Conservation (phyloP, 75 land plant genomes). For the Azolla pinnata region DNA sequence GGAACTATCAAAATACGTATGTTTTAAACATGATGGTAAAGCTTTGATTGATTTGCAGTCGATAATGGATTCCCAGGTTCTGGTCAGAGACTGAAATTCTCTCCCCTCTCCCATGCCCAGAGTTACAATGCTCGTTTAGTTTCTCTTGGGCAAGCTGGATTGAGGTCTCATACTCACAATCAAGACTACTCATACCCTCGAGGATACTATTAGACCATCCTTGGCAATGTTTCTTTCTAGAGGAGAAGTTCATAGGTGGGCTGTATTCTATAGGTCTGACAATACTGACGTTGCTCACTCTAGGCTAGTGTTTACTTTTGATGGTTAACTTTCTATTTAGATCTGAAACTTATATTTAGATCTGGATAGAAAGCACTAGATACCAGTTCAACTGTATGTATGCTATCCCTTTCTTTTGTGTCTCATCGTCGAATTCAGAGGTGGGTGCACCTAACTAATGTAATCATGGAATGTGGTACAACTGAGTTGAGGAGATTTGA, state of each 20-base stretch:
- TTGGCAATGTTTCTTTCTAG: not conserved
- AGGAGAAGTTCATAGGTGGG: no score
- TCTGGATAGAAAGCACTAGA: no score
- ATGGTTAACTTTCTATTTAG: no score
- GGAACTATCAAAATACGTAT: not conserved
- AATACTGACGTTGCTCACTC: not conserved
- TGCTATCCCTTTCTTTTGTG: no score
- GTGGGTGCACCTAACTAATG: no score
- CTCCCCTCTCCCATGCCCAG: constrained; percentile 7
- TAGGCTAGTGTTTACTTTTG: not conserved
- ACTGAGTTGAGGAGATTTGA: no score
- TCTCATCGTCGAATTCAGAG: no score
- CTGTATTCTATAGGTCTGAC: not conserved
- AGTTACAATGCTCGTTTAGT: constrained; percentile 10
- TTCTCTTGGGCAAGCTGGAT: not conserved
- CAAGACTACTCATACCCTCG: constrained; percentile 1
- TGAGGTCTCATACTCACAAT: not conserved
- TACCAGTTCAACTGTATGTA: no score
- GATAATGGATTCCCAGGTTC: not conserved
- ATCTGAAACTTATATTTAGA: no score
- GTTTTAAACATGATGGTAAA: not conserved
- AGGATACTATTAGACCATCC: not conserved
- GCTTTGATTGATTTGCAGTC: not conserved
- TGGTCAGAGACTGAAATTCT: constrained; percentile 2
- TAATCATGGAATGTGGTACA: no score